These are phyloP conservation scores for Dissophora globulifera DNA, from an alignment of 192 early-diverging fungal genomes.

Conservation along the genomic window DNA sequence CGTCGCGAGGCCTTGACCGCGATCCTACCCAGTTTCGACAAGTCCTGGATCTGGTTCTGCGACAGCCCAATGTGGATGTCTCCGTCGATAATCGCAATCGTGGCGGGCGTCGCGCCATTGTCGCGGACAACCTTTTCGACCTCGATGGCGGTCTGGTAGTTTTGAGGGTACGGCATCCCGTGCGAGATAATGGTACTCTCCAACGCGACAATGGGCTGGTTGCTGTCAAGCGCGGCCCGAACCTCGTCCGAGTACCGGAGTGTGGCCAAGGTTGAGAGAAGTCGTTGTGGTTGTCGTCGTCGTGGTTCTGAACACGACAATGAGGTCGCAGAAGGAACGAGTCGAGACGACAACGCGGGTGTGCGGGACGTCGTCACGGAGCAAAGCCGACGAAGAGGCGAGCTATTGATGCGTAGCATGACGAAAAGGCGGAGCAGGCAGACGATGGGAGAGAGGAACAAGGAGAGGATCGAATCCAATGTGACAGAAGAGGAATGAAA, in stretches of 20 bases:
- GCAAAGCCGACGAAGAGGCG: not conserved
- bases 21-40: conserved; percentile 69
- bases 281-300: not conserved
- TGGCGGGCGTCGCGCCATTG: conserved; percentile 85
- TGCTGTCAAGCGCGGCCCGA: conserved; percentile 63
- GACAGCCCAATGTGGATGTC: conserved; percentile 82
- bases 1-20: conserved; percentile 86
- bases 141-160: conserved; percentile 83
- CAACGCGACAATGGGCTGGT: conserved; percentile 85
- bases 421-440: not conserved
- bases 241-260: conserved; percentile 59
- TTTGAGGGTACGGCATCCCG: conserved; percentile 95
- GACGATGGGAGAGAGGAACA: not conserved
- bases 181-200: conserved; percentile 98
- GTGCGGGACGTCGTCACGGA: not conserved
- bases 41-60: conserved; percentile 65
- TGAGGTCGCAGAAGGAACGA: not conserved
- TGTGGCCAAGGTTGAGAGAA: conserved; percentile 4
- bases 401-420: not conserved
- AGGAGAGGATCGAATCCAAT: not conserved
- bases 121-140: conserved; percentile 82
- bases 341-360: not conserved
- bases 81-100: conserved; percentile 91
- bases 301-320: too few species aligned
- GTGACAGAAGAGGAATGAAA: too few species aligned